Evolutionary conservation across 106 monocot species (phyloP), one percentile per base, ranked within the genome.

Genomic region (Platanthera zijinensis): DNA sequence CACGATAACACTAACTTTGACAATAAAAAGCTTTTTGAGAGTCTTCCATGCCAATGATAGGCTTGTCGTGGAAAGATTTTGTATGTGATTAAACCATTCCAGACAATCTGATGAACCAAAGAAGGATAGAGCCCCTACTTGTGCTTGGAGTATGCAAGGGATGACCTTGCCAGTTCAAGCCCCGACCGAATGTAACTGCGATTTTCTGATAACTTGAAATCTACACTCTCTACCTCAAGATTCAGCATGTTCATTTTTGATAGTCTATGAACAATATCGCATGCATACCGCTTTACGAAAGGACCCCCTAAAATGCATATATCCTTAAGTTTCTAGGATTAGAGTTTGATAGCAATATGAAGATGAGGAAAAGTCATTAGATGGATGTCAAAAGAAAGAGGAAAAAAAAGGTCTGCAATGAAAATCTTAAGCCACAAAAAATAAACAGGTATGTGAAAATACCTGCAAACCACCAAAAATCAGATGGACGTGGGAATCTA

Each of bases 401-500:
- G n/a, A n/a, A 1, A 18, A 61, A 0, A 61, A 18, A 61, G 5
- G 6, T 61, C 59, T 19, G 21, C 21, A 61, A 21, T 61, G 18
- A 21, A 11, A 19, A 61, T 21, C 8, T 61, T 8, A 61, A 61
- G 21, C 59, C 1, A 61, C 59, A 61, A 9, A 61, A 19, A 21
- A 61, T 21, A 61, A 21, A 61, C n/a, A 61, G n/a, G 18, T 3
- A 39, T 39, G 30, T 30, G 67, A 67, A 14, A 57, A 10, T 82
- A 99, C 97, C 91, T 88, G 94, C 79, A 99, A 84, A 10, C 94
- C 97, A 77, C 94, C 97, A 78, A 10, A 76, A 70, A 99, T 59
- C 7, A 99, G 79, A 79, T 99, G 97, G 52, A 86, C 79, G 71
- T 99, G 97, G 15, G 94, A 99, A 86, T 99, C 97, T 56, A 99